phyloP scores from a whole-genome alignment of 2,329 filamentous ascomycete genomes.

The Cladophialophora yegresii region DNA sequence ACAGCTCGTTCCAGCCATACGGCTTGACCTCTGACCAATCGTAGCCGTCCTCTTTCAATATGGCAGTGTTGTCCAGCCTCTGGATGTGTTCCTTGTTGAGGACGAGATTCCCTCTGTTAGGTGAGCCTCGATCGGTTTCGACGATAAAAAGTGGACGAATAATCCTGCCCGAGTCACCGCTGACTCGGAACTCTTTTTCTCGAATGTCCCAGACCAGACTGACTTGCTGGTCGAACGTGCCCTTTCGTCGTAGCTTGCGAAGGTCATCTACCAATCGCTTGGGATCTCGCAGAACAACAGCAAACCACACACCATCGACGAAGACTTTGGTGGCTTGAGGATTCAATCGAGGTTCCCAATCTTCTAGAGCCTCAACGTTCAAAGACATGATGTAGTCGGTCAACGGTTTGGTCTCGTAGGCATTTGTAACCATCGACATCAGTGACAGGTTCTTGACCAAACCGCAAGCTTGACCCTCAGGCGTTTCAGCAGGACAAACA shows the following conservation, averaged over 20 bases:
- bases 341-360: slow-evolving; percentile 82
- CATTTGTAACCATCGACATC: slow-evolving; percentile 98
- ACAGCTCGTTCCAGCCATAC: slow-evolving; percentile 86
- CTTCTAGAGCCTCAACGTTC: slow-evolving; percentile 94
- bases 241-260: slow-evolving; percentile 73
- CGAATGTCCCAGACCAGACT: slow-evolving; percentile 94
- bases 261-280: slow-evolving; percentile 80
- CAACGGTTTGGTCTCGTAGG: slow-evolving; percentile 85
- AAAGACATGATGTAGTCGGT: slow-evolving; percentile 93
- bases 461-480: slow-evolving; percentile 97
- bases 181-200: slow-evolving; percentile 97
- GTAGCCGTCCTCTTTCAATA: slow-evolving; percentile 59
- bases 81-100: slow-evolving; percentile 82
- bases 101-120: slow-evolving; percentile 74
- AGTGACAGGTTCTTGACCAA: slow-evolving; percentile 96
- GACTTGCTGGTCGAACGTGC: slow-evolving; percentile 86
- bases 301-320: slow-evolving; percentile 97
- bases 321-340: slow-evolving; percentile 97
- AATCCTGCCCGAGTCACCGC: slow-evolving; percentile 93
- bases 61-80: slow-evolving; percentile 60
- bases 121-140: slow-evolving; percentile 75
- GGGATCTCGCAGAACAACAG: slow-evolving; percentile 80
- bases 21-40: slow-evolving; percentile 53
- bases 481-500: slow-evolving; percentile 95
- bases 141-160: slow-evolving; percentile 93